phyloP scores from a whole-genome alignment of 441 rosid species.

The Erysimum cheiri region DNA sequence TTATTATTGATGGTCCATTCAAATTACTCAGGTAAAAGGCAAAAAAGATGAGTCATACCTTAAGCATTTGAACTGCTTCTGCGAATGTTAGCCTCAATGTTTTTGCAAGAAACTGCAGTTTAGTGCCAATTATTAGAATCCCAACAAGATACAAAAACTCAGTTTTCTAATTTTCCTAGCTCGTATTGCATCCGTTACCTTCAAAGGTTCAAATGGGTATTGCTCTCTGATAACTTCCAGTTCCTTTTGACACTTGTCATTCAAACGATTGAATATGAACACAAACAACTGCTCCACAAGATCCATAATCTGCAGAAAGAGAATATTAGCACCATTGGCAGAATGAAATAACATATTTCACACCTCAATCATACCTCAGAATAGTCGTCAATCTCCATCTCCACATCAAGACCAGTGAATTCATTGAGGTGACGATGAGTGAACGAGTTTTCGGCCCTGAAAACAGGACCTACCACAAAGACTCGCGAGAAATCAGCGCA shows the following conservation, averaged over 20 bases:
- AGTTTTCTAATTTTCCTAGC: not conserved
- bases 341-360: not conserved
- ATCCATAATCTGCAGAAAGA: constrained; percentile 75
- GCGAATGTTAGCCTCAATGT: constrained; percentile 74
- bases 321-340: constrained; percentile 26
- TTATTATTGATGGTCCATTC: not conserved
- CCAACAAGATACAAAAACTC: constrained; percentile 13
- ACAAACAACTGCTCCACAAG: constrained; percentile 77
- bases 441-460: constrained; percentile 81
- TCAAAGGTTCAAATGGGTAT: constrained; percentile 80
- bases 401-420: constrained; percentile 85
- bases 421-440: constrained; percentile 91
- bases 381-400: constrained; percentile 86
- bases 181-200: constrained; percentile 51
- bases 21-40: constrained; percentile 14
- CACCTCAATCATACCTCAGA: constrained; percentile 61
- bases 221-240: constrained; percentile 79
- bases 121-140: constrained; percentile 39
- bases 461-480: constrained; percentile 78
- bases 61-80: constrained; percentile 92
- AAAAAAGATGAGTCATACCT: constrained; percentile 51
- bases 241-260: constrained; percentile 70
- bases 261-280: constrained; percentile 69
- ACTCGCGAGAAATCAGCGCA: constrained; percentile 69
- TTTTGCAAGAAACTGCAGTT: constrained; percentile 71